phyloP scores from a whole-genome alignment of 768 basidiomycete genomes.

The Neoboletus brunneissimus region DNA sequence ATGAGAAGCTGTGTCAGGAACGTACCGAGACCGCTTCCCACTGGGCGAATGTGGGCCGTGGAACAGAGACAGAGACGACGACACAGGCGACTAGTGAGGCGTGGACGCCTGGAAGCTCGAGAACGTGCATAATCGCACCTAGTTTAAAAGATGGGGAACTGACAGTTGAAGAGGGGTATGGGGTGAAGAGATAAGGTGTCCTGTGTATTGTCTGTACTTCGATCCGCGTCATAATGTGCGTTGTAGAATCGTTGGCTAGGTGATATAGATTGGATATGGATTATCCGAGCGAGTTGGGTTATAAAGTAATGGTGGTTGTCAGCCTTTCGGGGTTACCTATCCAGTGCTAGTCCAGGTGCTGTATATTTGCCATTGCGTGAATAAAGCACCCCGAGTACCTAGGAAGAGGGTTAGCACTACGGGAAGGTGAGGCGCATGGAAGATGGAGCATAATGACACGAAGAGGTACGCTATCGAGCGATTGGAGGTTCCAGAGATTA shows the following conservation, averaged over 20 bases:
- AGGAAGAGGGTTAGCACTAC: not conserved
- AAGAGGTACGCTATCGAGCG: too few species aligned
- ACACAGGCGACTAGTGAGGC: constrained; percentile 1
- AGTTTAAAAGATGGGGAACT: not conserved
- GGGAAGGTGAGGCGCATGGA: not conserved
- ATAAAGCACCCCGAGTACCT: not conserved
- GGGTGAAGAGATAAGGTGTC: not conserved
- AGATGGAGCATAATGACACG: not conserved
- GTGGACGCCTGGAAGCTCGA: constrained; percentile 1
- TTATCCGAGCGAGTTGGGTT: not conserved
- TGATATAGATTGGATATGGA: not conserved
- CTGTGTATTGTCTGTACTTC: not conserved
- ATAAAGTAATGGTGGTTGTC: too few species aligned
- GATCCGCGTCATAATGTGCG: not conserved
- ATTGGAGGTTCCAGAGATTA: too few species aligned
- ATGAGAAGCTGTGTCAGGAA: not conserved
- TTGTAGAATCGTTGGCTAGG: not conserved
- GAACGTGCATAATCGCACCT: not conserved
- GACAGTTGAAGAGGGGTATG: not conserved
- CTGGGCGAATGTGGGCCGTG: not conserved
- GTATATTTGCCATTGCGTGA: not conserved
- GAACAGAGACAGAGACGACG: not conserved
- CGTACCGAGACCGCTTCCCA: not conserved
- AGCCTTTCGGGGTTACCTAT: too few species aligned
- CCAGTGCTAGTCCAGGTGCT: not conserved